Percentiles rank a stretch among this genome's conserved stretches.
phyloP scores from a whole-genome alignment of 768 basidiomycete genomes.

The Porphyrellus cyaneotinctus region DNA sequence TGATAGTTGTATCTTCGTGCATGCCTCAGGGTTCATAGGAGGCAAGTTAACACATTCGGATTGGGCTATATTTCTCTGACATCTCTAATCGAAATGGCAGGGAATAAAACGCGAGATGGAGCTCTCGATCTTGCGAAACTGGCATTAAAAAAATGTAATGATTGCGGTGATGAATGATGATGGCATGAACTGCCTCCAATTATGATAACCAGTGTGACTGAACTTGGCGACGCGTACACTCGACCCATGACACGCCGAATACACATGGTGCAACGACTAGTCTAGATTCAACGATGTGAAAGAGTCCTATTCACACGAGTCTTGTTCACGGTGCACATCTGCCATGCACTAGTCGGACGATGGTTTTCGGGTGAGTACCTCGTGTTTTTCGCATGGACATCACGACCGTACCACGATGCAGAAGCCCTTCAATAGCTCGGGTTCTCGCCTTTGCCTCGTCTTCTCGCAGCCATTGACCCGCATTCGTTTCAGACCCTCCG shows the following conservation, averaged over 20 bases:
- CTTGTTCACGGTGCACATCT: not conserved
- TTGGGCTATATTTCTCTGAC: not conserved
- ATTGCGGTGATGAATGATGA: constrained; percentile 15
- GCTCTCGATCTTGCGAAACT: constrained; percentile 73
- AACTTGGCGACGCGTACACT: constrained; percentile 10
- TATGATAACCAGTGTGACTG: constrained; percentile 5
- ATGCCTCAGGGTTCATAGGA: constrained; percentile 96
- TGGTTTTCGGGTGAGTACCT: constrained; percentile 19
- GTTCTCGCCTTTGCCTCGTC: constrained; percentile 6
- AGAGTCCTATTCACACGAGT: constrained; percentile 3
- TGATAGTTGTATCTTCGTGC: constrained; percentile 84
- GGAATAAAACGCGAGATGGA: constrained; percentile 88
- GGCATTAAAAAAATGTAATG: constrained; percentile 45
- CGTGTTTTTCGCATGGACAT: constrained; percentile 32
- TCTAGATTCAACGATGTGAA: constrained; percentile 13
- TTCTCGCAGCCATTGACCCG: constrained; percentile 12
- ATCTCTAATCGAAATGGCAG: constrained; percentile 36
- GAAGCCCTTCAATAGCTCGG: constrained; percentile 18
- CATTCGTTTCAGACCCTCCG: constrained; percentile 6
- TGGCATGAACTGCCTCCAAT: constrained; percentile 14
- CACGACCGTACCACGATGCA: constrained; percentile 25
- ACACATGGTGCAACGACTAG: constrained; percentile 13
- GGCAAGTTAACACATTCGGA: constrained; percentile 43
- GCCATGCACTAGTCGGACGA: not conserved
- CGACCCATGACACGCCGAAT: constrained; percentile 9